Evolutionary conservation across 2,329 filamentous ascomycete genomes (phyloP).

Genomic region (Mariannaea elegans): DNA sequence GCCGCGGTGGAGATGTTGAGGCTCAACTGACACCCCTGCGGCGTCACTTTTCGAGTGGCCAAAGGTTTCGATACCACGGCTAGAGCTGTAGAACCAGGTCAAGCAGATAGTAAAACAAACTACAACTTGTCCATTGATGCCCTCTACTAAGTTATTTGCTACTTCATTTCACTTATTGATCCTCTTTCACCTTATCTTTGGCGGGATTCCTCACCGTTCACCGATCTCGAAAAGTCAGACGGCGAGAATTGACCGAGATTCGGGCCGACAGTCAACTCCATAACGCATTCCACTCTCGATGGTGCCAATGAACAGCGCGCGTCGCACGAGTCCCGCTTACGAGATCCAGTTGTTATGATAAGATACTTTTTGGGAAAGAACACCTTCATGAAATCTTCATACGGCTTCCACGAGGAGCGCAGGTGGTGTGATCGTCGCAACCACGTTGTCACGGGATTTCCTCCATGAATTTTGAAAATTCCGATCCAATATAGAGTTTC

Average conservation of each 20-base stretch:
- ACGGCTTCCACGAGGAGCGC: neutral
- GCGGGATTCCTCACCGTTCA: neutral
- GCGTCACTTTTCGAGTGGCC: neutral
- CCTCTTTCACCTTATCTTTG: neutral
- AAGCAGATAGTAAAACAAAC: neutral
- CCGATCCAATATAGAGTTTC: neutral
- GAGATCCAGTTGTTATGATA: constrained; percentile 2
- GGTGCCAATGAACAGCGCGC: constrained; percentile 4
- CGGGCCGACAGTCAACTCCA: constrained; percentile 22
- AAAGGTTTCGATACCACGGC: neutral
- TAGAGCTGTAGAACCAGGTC: too few relatives aligned
- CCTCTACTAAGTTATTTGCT: too few relatives aligned
- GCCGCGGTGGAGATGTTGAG: constrained; percentile 15
- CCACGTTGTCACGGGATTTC: neutral
- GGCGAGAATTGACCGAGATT: constrained; percentile 27
- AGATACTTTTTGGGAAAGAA: neutral
- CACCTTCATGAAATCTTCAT: neutral
- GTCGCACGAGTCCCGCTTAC: constrained; percentile 13
- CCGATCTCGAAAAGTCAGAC: neutral
- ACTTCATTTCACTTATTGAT: too few relatives aligned
- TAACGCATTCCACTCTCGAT: constrained; percentile 10
- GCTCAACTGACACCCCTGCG: constrained; percentile 12
- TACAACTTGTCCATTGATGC: too few relatives aligned
- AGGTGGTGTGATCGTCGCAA: neutral
- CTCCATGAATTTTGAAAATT: neutral